Conservation (phyloP, 2,329 filamentous ascomycete genomes). For the Trichoderma atroviride region DNA sequence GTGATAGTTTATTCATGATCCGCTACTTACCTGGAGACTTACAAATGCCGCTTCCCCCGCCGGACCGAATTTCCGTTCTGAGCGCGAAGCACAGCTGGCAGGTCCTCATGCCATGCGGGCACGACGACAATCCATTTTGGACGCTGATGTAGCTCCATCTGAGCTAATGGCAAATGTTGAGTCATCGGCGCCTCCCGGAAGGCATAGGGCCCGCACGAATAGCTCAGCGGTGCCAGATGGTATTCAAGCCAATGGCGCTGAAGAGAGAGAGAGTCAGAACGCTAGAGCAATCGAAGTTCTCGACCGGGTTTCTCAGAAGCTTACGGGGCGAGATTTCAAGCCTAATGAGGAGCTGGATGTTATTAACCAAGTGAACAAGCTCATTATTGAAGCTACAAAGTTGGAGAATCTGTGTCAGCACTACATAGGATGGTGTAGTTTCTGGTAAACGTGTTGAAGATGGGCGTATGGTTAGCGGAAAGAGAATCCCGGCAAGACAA, state of each 20-base stretch:
- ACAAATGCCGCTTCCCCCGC: conserved; percentile 64
- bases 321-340: conserved; percentile 93
- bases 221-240: conserved; percentile 51
- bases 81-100: conserved; percentile 58
- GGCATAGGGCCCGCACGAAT: conserved; percentile 62
- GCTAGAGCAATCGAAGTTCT: conserved; percentile 90
- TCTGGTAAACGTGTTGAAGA: conserved; percentile 66
- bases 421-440: conserved; percentile 98
- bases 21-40: conserved; percentile 96
- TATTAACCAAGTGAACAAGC: conserved; percentile 86
- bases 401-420: conserved; percentile 98
- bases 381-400: conserved; percentile 94
- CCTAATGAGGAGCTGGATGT: conserved; percentile 81
- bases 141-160: conserved; percentile 61
- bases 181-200: conserved; percentile 52
- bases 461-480: background rate
- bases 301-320: conserved; percentile 88
- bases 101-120: conserved; percentile 54
- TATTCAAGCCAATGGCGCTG: conserved; percentile 43
- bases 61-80: conserved; percentile 68
- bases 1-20: conserved; percentile 92
- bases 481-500: background rate
- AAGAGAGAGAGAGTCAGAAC: conserved; percentile 81
- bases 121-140: conserved; percentile 70
- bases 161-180: conserved; percentile 55